Percentiles rank a stretch among this genome's conserved stretches.
Conservation (phyloP, 257 asterid species). For the Osmanthus fragrans region DNA sequence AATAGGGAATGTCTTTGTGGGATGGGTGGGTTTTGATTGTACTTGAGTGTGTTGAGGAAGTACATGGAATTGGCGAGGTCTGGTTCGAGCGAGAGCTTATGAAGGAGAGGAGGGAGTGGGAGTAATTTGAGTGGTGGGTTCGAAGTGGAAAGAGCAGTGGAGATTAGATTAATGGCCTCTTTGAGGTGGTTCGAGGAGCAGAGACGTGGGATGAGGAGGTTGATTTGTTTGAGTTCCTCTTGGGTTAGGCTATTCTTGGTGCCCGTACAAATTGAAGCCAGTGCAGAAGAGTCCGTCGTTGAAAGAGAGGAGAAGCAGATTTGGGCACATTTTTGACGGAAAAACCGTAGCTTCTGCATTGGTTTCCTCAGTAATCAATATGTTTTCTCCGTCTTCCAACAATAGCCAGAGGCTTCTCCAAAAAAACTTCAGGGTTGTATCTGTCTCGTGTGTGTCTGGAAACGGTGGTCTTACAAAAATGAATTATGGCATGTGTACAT, state of each 20-base stretch:
- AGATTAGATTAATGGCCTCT: slow-evolving; percentile 46
- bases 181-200: slow-evolving; percentile 52
- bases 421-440: no score
- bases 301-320: slow-evolving; percentile 17
- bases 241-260: slow-evolving; percentile 25
- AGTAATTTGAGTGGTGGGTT: slow-evolving; percentile 46
- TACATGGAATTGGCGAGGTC: slow-evolving; percentile 57
- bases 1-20: slow-evolving; percentile 17
- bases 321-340: slow-evolving; percentile 18
- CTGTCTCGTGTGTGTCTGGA: no score
- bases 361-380: neutral
- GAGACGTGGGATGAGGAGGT: slow-evolving; percentile 51
- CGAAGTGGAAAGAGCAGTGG: slow-evolving; percentile 45
- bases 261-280: slow-evolving; percentile 11
- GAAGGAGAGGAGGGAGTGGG: slow-evolving; percentile 38
- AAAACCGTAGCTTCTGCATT: slow-evolving; percentile 31
- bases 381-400: no score
- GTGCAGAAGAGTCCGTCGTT: neutral
- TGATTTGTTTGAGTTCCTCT: slow-evolving; percentile 47
- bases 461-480: no score
- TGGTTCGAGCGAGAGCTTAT: slow-evolving; percentile 41
- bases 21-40: slow-evolving; percentile 22
- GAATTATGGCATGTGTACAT: no score
- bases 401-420: no score
- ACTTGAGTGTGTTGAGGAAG: slow-evolving; percentile 55